Evolutionary conservation across 129 eudicot genomes (phyloP), one percentile per base, ranked within the genome.

Genomic region (Saussurea involucrata): DNA sequence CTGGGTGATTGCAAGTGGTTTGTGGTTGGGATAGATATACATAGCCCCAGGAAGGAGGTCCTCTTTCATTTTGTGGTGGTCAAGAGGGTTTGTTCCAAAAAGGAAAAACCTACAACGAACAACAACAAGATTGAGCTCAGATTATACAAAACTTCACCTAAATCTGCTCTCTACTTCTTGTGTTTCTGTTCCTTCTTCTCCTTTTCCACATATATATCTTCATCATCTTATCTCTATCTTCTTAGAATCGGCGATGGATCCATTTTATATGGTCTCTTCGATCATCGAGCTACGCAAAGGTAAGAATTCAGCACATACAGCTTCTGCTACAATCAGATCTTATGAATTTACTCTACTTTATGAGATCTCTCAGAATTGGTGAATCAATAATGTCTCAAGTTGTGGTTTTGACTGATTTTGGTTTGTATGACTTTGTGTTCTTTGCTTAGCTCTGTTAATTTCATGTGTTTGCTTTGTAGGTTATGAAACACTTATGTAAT

Each of bases 281-380:
- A 77, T 80, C 72, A 37, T 76, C 55, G 88, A 86, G 73, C 92
- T 92, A 11, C 88, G 90, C 32, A 81, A 81, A 90, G 96, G 98
- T 92, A 80, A 25, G 9, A 68, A 80, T 83, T 73, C 76, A 68
- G 3, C 29, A 60, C 24, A 37, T 69, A 37, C 20, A 66, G 32
- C 66, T 65, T 63, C 15, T 69, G 12, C 63, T 61, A 40, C 53
- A 28, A 63, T 60, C 82, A 68, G 87, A 85, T 73, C 85, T 71
- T 81, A 2, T 78, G 40, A 33, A 60, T 58, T 68, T 74, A 37
- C 22, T 24, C 42, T 72, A 9, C 24, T 57, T 68, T 79, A 36
- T 36, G 24, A 79, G 77, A 83, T 83, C 82, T 83, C 17, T 65
- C 1, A 2, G 1, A 32, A 63, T 72, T 83, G 63, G 63, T 61